Evolutionary conservation across 257 asterid species (phyloP).

Genomic region (Anisodus acutangulus): DNA sequence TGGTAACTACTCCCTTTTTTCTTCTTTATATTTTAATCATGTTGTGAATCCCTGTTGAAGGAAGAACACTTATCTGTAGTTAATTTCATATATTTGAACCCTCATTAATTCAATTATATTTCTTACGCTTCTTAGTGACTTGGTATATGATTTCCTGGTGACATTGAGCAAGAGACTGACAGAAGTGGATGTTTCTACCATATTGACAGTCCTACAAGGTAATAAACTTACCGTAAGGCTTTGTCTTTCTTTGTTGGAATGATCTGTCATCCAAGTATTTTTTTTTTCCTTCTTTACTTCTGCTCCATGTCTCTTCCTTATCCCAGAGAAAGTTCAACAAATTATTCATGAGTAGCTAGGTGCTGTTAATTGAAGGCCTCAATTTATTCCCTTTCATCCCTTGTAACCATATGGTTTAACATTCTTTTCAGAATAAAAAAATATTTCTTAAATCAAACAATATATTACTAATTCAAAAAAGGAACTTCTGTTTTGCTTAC

Average conservation of each 20-base stretch:
- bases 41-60: not conserved
- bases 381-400: not conserved
- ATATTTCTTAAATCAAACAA: not conserved
- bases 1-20: not conserved
- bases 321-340: not conserved
- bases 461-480: not conserved
- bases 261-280: not conserved
- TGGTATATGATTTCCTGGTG: constrained; percentile 88
- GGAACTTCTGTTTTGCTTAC: not conserved
- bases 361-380: not conserved
- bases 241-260: constrained; percentile 33
- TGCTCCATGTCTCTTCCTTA: not conserved
- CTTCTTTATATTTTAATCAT: constrained; percentile 20
- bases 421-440: not conserved
- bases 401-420: not conserved
- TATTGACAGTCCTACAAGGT: constrained; percentile 82
- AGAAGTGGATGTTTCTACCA: constrained; percentile 92
- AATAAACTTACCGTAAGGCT: constrained; percentile 10
- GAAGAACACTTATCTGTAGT: not conserved
- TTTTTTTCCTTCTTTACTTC: not conserved
- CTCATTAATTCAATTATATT: constrained; percentile 21
- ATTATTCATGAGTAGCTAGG: constrained; percentile 12
- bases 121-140: constrained; percentile 63
- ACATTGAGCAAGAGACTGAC: constrained; percentile 87
- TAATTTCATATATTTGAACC: not conserved